Percentiles rank a stretch among this genome's conserved stretches.
Evolutionary conservation across 768 basidiomycete species (phyloP).

Genomic region (Pisolithus albus): DNA sequence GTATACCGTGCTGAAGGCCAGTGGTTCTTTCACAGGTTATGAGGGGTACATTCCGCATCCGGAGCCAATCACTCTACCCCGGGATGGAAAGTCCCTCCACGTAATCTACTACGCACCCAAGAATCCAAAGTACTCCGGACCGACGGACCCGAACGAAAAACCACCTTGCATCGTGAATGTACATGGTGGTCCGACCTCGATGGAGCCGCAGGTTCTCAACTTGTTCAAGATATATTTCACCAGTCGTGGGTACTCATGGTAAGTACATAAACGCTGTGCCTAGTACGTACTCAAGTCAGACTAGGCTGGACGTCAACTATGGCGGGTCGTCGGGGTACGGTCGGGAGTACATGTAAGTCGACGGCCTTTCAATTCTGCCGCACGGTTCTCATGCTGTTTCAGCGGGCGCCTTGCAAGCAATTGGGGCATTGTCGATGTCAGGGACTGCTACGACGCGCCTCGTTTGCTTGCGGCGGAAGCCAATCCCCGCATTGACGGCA

Average conservation of each 20-base stretch:
- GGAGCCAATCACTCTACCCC: background rate
- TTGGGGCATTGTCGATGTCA: slow-evolving; percentile 68
- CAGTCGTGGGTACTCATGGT: slow-evolving; percentile 68
- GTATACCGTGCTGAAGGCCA: no score
- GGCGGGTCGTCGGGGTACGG: slow-evolving; percentile 72
- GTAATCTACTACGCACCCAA: slow-evolving; percentile 56
- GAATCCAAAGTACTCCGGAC: slow-evolving; percentile 50
- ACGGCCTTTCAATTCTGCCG: background rate
- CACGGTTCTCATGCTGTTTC: slow-evolving; percentile 8
- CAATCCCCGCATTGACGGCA: background rate
- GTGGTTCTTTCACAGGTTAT: background rate
- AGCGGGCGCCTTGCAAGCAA: slow-evolving; percentile 43
- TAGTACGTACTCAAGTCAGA: slow-evolving; percentile 1
- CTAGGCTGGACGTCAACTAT: slow-evolving; percentile 70
- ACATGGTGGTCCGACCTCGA: slow-evolving; percentile 66
- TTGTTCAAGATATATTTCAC: slow-evolving; percentile 61
- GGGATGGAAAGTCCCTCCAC: slow-evolving; percentile 31
- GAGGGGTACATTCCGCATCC: slow-evolving; percentile 8
- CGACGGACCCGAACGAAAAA: slow-evolving; percentile 36
- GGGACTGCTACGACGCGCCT: slow-evolving; percentile 48
- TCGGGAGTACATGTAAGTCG: slow-evolving; percentile 47
- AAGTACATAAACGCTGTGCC: slow-evolving; percentile 3
- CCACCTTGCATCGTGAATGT: slow-evolving; percentile 60
- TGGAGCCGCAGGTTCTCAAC: slow-evolving; percentile 38
- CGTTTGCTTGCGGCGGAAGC: slow-evolving; percentile 8